Percentiles rank a stretch among this genome's conserved stretches.
These are phyloP conservation scores for Pleomassaria siparia DNA, from an alignment of 2,329 filamentous ascomycete genomes.

Conservation along the genomic window DNA sequence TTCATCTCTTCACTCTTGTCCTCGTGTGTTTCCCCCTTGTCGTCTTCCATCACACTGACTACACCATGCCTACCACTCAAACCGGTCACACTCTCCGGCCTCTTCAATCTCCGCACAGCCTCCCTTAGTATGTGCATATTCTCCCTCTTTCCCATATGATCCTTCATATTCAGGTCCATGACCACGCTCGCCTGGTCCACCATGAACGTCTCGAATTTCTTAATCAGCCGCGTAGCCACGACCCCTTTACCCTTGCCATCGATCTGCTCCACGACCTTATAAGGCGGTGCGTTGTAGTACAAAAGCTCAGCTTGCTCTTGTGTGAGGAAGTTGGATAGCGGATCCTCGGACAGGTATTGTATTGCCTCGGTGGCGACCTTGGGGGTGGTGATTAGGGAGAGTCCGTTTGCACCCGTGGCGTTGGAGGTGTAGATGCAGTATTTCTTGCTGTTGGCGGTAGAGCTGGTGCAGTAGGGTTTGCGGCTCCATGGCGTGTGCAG, in stretches of 20 bases:
- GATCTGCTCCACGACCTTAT: conserved; percentile 14
- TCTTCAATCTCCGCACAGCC: conserved; percentile 15
- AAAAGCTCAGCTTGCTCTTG: conserved; percentile 8
- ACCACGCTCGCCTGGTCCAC: conserved; percentile 24
- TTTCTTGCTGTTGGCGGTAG: conserved; percentile 13
- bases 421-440: conserved; percentile 27
- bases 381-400: conserved; percentile 18
- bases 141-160: conserved; percentile 2
- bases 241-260: conserved; percentile 25
- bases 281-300: conserved; percentile 10
- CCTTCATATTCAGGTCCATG: conserved; percentile 13
- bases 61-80: conserved; percentile 17
- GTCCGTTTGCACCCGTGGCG: conserved; percentile 13
- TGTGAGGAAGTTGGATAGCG: conserved; percentile 14
- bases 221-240: conserved; percentile 18
- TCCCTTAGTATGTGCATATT: conserved; percentile 9
- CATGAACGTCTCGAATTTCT: conserved; percentile 27
- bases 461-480: conserved; percentile 16
- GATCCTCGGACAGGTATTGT: conserved; percentile 16
- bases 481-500: conserved; percentile 19
- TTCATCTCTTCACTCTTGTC: not conserved
- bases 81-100: conserved; percentile 4
- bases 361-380: conserved; percentile 6
- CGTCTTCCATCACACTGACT: too few species aligned
- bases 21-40: conserved; percentile 13